A percentile compares a stretch with the other conserved stretches of the same genome.
Evolutionary conservation across 352 stramenopile species (phyloP).

Genomic region (Phytophthora cryptogea): DNA sequence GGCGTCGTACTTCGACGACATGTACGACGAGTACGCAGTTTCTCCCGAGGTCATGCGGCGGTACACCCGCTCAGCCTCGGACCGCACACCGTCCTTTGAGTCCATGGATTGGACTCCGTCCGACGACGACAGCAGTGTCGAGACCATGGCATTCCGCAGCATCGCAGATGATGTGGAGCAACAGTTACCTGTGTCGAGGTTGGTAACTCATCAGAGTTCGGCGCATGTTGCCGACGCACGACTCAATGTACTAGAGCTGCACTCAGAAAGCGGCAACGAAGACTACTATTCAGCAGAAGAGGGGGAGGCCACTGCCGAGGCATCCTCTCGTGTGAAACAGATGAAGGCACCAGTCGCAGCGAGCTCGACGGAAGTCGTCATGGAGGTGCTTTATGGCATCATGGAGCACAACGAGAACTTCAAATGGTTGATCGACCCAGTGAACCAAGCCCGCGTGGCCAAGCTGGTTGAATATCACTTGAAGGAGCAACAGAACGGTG

Average conservation of each 20-base stretch:
- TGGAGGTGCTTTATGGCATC: conserved; percentile 62
- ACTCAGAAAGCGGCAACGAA: conserved; percentile 22
- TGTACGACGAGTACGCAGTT: conserved; percentile 51
- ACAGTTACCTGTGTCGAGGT: conserved; percentile 22
- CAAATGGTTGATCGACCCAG: conserved; percentile 56
- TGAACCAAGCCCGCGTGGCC: conserved; percentile 52
- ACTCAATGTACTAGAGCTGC: conserved; percentile 26
- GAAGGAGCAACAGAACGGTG: conserved; percentile 33
- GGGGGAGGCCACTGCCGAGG: conserved; percentile 23
- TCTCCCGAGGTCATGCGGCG: conserved; percentile 32
- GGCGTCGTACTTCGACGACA: conserved; percentile 69
- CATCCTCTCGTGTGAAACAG: conserved; percentile 20
- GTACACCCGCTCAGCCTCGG: conserved; percentile 42
- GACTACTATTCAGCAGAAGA: conserved; percentile 38
- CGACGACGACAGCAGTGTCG: conserved; percentile 42
- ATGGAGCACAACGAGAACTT: conserved; percentile 66
- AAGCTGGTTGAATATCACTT: conserved; percentile 57
- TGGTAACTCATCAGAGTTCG: conserved; percentile 11
- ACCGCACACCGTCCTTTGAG: conserved; percentile 43
- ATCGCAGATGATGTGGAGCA: conserved; percentile 37
- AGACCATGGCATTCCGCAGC: conserved; percentile 35
- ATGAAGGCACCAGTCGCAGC: conserved; percentile 5
- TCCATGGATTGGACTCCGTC: conserved; percentile 52
- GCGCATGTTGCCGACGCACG: conserved; percentile 1
- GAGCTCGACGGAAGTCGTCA: conserved; percentile 56